These are phyloP conservation scores for Schizophyllum commune DNA, from an alignment of 1,284 basidiomycete species.

Conservation along the genomic window DNA sequence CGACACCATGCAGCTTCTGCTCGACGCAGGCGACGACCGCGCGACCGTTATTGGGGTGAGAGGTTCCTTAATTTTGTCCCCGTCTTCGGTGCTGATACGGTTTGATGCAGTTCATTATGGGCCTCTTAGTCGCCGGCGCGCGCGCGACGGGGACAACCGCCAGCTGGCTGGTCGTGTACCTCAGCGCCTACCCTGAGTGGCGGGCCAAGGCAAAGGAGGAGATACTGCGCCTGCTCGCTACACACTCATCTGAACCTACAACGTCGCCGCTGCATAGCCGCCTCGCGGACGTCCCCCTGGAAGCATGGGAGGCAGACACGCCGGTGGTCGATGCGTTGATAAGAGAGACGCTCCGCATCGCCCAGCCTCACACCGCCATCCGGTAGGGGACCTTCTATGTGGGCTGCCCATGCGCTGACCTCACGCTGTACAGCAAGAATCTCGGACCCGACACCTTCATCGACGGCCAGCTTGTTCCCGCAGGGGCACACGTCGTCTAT, in stretches of 20 bases:
- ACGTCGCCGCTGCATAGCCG: slow-evolving; percentile 33
- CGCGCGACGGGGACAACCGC: slow-evolving; percentile 68
- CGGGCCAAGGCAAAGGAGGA: slow-evolving; percentile 46
- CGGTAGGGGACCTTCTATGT: slow-evolving; percentile 28
- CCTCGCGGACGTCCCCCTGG: slow-evolving; percentile 54
- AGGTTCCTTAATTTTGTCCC: slow-evolving; percentile 12
- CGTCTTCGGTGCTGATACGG: slow-evolving; percentile 12
- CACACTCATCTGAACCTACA: slow-evolving; percentile 24
- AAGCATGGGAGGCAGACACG: slow-evolving; percentile 57
- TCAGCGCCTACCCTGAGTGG: slow-evolving; percentile 60
- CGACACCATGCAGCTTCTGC: slow-evolving; percentile 64
- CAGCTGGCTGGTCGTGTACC: slow-evolving; percentile 59
- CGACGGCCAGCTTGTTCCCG: slow-evolving; percentile 55
- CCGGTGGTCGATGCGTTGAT: slow-evolving; percentile 65
- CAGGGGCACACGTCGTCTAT: slow-evolving; percentile 66
- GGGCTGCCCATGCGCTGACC: not conserved
- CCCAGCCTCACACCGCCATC: slow-evolving; percentile 73
- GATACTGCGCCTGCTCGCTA: slow-evolving; percentile 53
- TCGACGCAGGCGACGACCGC: slow-evolving; percentile 60
- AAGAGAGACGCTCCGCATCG: slow-evolving; percentile 64
- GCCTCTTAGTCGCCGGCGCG: slow-evolving; percentile 64
- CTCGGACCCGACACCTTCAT: slow-evolving; percentile 59
- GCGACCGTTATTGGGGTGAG: slow-evolving; percentile 61
- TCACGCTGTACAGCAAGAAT: slow-evolving; percentile 25
- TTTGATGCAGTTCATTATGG: slow-evolving; percentile 62